Evolutionary conservation across 441 rosid species (phyloP), one percentile per base, ranked within the genome.

Genomic region (Pelargonium fulgidum): DNA sequence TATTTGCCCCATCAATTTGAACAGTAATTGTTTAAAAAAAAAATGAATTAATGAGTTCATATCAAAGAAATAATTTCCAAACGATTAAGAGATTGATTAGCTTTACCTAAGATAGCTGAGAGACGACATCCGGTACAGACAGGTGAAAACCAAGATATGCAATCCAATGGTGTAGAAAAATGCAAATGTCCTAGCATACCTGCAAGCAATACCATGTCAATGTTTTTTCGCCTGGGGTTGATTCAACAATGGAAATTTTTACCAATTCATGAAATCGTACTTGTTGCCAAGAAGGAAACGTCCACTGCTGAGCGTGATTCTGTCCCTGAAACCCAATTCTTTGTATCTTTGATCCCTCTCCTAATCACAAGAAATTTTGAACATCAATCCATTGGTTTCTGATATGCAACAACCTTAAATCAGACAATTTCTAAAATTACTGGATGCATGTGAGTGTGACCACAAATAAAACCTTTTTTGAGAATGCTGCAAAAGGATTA

Each of bases 401-500:
- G 54, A 48, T n/a, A 10, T 9, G 50, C 12, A 45, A 45, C 50
- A 22, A 22, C 24, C n/a, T 13, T 48, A 48, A 48, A 12, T 48
- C 54, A 48, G 16, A 47, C 54, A n/a, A 5, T 17, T 14, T n/a
- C 17, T 50, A 3, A n/a, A 17, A 19, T 14, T n/a, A 50, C 69
- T 65, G 33, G 42, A 61, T 62, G 58, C 12, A 9, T 54, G 36
- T 44, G 48, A 44, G 17, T 16, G 36, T 70, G 69, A 16, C 11
- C 69, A 65, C 45, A 66, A 68, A 7, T 48, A 62, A 39, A 39
- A 90, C 98, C 97, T 90, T 95, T 80, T 87, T 92, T n/a, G 98
- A 95, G 85, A 92, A 95, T 61, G 99, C 99, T 17, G 98, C 98
- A 78, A 95, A 95, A 36, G 99, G 98, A 81, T 95, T 95, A 68